phyloP scores from a whole-genome alignment of 345 rosid genomes.

The Melastoma malabathricum region DNA sequence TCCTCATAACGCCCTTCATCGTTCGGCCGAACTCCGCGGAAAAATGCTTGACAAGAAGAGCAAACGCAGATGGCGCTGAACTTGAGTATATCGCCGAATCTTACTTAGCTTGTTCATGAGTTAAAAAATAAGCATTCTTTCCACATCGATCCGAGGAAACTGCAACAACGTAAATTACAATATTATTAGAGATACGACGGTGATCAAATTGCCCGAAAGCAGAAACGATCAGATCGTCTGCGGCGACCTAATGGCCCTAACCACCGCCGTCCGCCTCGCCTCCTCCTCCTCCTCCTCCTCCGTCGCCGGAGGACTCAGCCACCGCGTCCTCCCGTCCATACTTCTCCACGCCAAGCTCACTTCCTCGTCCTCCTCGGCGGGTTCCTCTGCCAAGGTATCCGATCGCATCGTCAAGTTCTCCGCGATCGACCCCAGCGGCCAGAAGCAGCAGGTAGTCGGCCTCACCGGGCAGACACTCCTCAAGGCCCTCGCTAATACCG shows the following conservation, averaged over 20 bases:
- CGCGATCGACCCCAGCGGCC: conserved; percentile 67
- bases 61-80: too few species aligned
- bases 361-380: conserved; percentile 16
- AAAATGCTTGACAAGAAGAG: too few species aligned
- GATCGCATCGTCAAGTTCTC: conserved; percentile 84
- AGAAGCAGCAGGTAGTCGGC: conserved; percentile 61
- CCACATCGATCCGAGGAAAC: too few species aligned
- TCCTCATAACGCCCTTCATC: conserved; percentile 2
- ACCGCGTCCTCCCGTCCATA: conserved; percentile 43
- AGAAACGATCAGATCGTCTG: too few species aligned
- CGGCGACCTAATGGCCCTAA: too few species aligned
- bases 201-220: too few species aligned
- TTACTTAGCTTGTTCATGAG: too few species aligned
- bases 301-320: conserved; percentile 6
- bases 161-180: too few species aligned
- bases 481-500: conserved; percentile 52
- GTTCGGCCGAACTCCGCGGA: too few species aligned
- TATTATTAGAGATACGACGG: too few species aligned
- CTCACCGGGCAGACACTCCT: conserved; percentile 88
- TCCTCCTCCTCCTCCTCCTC: conserved; percentile 25
- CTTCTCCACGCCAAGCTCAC: conserved; percentile 21
- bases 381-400: conserved; percentile 51
- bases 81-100: too few species aligned
- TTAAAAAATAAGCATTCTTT: too few species aligned
- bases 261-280: conserved; percentile 49